Base-by-base conservation (phyloP, 139 green algal genomes). In the Closterium sp. region DNA sequence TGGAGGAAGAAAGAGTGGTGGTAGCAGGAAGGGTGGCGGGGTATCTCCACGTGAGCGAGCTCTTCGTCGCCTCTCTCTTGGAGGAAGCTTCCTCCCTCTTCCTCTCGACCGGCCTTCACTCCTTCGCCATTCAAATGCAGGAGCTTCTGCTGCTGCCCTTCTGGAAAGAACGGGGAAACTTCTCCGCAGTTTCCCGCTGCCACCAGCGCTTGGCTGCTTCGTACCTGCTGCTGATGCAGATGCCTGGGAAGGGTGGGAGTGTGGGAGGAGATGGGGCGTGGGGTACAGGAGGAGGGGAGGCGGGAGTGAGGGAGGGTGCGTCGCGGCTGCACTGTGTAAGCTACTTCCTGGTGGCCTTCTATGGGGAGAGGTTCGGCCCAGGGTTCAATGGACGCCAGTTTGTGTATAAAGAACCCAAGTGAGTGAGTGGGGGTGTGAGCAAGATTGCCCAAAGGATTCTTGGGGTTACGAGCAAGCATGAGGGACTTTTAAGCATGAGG, bases 301-400 rank as follows among this genome's bases (percentile, higher is more conserved):
- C 21, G 43, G 43, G 43, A 16, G 8, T 69, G 43, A 69, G 43
- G 43, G 43, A 69, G 3, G 12, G 43, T 28, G 43, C 12, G 43
- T 69, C 43, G 43, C 4, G 43, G 21, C 12, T 69, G 43, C 43
- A 69, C 9, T 12, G 43, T 69, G 43, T 16, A 16, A 69, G 43
- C 33, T 90, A 38, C 87, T 90, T 90, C 35, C 87, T 90, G 16
- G 87, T 90, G 21, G 81, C 32, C 87, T 90, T 90, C 87, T 84
- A 90, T 81, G 87, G 87, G 10, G 87, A 90, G 87, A 32, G 33
- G 3, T 90, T 90, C 28, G 87, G 87, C 10, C 2, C 33, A 16
- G 33, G 12, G 23, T 30, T 90, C 32, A 84, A 90, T 33, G 87
- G 87, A 31, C 69, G 81, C 25, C 34, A 90, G 87, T 90, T 90